Conservation (phyloP, 176 grass and related monocot genomes). For the maize (Zea mays) region Zm-B73-REFERENCE-NAM-5.0 NC_050098.1:145817001-145817500, state of each 20-base stretch:
- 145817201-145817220: slow-evolving; percentile 99
- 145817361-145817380: slow-evolving; percentile 88
- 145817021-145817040: slow-evolving; percentile 95
- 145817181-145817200: slow-evolving; percentile 94
- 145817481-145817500: slow-evolving; percentile 92
- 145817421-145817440: slow-evolving; percentile 90
- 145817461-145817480: slow-evolving; percentile 91
- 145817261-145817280: slow-evolving; percentile 98
- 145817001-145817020: slow-evolving; percentile 92
- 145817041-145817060: slow-evolving; percentile 90
- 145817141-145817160: slow-evolving; percentile 97
- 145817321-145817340: slow-evolving; percentile 97
- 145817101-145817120: slow-evolving; percentile 74
- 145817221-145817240: slow-evolving; percentile 95
- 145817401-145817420: slow-evolving; percentile 94
- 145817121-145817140: slow-evolving; percentile 90
- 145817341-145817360: slow-evolving; percentile 88
- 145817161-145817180: slow-evolving; percentile 88
- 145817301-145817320: slow-evolving; percentile 95
- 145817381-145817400: slow-evolving; percentile 94
- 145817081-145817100: slow-evolving; percentile 96
- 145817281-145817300: slow-evolving; percentile 95
- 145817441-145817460: slow-evolving; percentile 94
- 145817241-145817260: slow-evolving; percentile 90
- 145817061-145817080: slow-evolving; percentile 92